phyloP scores from a whole-genome alignment of 495 filamentous ascomycete species.

The Penicillium chermesinum region DNA sequence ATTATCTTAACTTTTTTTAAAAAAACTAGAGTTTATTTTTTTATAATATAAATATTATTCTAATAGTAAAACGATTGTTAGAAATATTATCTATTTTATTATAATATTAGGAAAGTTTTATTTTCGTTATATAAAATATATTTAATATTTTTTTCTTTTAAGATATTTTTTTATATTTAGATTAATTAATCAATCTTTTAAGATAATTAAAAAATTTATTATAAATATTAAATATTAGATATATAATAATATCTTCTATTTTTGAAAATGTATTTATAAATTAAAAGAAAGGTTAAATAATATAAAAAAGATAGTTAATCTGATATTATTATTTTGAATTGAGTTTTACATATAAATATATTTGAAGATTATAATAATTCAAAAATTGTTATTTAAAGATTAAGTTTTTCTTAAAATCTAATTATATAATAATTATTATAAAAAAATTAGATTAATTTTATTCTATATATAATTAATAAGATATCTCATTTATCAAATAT shows the following conservation, averaged over 20 bases:
- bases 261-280: neutral
- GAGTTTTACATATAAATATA: no score
- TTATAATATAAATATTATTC: conserved; percentile 1
- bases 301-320: no score
- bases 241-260: neutral
- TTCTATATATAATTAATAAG: no score
- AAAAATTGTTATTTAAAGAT: no score
- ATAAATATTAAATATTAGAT: neutral
- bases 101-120: conserved; percentile 1
- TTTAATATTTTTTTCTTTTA: no score
- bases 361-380: no score
- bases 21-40: conserved; percentile 8
- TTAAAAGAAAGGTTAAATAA: conserved; percentile 1
- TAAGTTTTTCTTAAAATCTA: no score
- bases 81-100: conserved; percentile 2
- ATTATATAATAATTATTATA: no score
- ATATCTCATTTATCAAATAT: no score
- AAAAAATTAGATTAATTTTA: no score
- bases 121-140: neutral
- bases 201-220: conserved; percentile 3
- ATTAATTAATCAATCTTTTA: neutral
- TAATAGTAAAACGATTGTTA: conserved; percentile 2
- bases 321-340: no score
- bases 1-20: conserved; percentile 1
- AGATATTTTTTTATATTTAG: no score